Conservation (phyloP, 495 filamentous ascomycete species). For the Aspergillus cristatus region DNA sequence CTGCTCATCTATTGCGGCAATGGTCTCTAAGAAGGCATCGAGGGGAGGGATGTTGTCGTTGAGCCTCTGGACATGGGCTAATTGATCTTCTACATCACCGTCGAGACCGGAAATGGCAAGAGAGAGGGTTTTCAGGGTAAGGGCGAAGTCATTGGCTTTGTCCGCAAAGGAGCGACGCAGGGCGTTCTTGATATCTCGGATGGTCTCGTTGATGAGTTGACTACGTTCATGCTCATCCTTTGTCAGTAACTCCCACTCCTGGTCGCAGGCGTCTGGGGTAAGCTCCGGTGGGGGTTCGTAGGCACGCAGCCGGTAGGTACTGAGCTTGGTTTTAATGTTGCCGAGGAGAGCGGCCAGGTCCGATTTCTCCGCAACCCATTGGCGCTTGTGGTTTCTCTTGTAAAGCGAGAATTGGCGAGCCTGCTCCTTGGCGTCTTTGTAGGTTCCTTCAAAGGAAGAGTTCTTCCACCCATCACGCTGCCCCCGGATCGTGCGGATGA, state of each 20-base stretch:
- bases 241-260: constrained; percentile 70
- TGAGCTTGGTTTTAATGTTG: constrained; percentile 98
- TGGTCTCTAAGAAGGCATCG: constrained; percentile 76
- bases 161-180: constrained; percentile 90
- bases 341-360: constrained; percentile 86
- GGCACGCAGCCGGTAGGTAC: constrained; percentile 81
- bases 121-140: constrained; percentile 87
- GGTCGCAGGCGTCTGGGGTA: constrained; percentile 67
- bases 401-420: constrained; percentile 71
- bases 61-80: constrained; percentile 71
- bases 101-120: constrained; percentile 88
- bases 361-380: constrained; percentile 96
- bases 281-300: constrained; percentile 84
- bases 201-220: constrained; percentile 94
- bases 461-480: constrained; percentile 68
- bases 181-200: constrained; percentile 93
- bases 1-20: constrained; percentile 72
- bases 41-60: constrained; percentile 76
- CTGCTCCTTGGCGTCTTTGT: constrained; percentile 87
- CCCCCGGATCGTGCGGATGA: constrained; percentile 63
- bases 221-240: constrained; percentile 76
- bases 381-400: constrained; percentile 78
- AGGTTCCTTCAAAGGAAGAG: constrained; percentile 80
- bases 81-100: constrained; percentile 90
- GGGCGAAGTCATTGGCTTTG: constrained; percentile 93